Percentiles rank a stretch among this genome's conserved stretches.
phyloP scores from a whole-genome alignment of 495 filamentous ascomycete genomes.

The Aspergillus sclerotioniger region DNA sequence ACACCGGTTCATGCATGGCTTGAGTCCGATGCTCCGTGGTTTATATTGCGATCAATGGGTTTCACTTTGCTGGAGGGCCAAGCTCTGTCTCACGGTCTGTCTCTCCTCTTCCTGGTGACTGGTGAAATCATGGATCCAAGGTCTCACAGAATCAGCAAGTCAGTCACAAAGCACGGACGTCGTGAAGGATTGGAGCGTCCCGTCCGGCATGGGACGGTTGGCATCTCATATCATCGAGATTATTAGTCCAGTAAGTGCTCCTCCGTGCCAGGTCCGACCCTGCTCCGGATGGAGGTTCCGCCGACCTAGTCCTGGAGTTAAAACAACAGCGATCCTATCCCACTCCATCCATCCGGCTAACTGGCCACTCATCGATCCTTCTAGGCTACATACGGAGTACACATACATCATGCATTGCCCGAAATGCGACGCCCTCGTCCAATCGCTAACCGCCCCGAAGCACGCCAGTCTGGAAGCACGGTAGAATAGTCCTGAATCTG shows the following conservation, averaged over 20 bases:
- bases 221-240: too few species aligned
- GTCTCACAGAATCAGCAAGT: too few species aligned
- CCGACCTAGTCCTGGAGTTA: neutral
- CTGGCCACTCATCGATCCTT: neutral
- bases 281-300: too few species aligned
- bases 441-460: constrained; percentile 26
- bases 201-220: too few species aligned
- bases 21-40: constrained; percentile 8
- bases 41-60: neutral
- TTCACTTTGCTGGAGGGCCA: neutral
- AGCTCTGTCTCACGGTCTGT: too few species aligned
- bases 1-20: constrained; percentile 23
- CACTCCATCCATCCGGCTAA: neutral
- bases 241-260: too few species aligned
- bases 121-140: too few species aligned
- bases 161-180: too few species aligned
- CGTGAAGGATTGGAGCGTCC: too few species aligned
- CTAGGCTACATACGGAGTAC: neutral
- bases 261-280: too few species aligned
- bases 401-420: constrained; percentile 10
- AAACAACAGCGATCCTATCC: neutral
- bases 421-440: constrained; percentile 19
- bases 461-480: constrained; percentile 12
- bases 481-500: constrained; percentile 13
- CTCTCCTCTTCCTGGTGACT: too few species aligned